Evolutionary conservation across 805 yeast species (phyloP).

Genomic region (Clavispora asparagi): DNA sequence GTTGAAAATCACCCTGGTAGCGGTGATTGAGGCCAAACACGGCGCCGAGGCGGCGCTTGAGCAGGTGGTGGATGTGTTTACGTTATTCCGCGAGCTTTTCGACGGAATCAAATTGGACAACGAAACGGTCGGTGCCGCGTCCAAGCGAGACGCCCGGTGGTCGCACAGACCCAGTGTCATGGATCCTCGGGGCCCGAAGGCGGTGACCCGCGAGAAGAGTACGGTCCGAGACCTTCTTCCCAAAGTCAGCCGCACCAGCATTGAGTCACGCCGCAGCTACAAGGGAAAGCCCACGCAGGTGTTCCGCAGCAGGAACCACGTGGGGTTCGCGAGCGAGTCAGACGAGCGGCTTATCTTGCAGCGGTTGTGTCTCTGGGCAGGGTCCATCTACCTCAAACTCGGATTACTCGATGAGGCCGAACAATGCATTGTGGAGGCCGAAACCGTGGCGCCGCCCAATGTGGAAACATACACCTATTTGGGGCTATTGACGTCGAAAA

Average conservation of each 20-base stretch:
- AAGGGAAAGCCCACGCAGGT: not conserved
- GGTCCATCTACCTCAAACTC: constrained; percentile 56
- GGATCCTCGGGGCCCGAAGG: constrained; percentile 19
- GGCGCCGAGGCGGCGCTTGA: constrained; percentile 59
- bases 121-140: not conserved
- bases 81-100: constrained; percentile 49
- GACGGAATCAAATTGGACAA: constrained; percentile 17
- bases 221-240: not conserved
- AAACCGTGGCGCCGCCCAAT: constrained; percentile 40
- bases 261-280: not conserved
- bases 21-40: constrained; percentile 56
- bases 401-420: constrained; percentile 57
- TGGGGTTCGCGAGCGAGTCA: not conserved
- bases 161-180: constrained; percentile 39
- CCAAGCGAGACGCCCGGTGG: constrained; percentile 22
- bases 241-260: constrained; percentile 9
- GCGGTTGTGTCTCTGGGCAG: constrained; percentile 70
- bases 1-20: constrained; percentile 69
- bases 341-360: constrained; percentile 37
- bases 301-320: not conserved
- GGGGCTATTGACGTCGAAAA: constrained; percentile 41
- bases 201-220: constrained; percentile 6
- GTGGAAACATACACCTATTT: constrained; percentile 45
- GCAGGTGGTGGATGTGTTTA: constrained; percentile 61
- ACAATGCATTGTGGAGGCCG: constrained; percentile 71